phyloP scores from a whole-genome alignment of 2,329 filamentous ascomycete species.

The Fusarium albosuccineum region DNA sequence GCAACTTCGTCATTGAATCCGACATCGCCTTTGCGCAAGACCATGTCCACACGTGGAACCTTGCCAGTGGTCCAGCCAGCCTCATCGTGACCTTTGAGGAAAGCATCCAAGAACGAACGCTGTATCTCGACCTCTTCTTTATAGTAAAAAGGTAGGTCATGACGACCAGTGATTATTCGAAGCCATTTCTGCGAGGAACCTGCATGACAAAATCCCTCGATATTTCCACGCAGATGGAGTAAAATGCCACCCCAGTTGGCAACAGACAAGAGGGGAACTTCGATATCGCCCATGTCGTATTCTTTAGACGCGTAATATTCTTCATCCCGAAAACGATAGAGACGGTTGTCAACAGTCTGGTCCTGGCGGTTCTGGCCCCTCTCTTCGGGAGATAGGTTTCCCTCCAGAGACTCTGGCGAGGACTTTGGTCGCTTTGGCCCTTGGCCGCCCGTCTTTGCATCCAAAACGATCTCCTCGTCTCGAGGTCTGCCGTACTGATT shows the following conservation, averaged over 20 bases:
- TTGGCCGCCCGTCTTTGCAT: not conserved
- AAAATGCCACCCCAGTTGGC: conserved; percentile 80
- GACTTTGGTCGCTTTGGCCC: not conserved
- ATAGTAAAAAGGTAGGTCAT: conserved; percentile 81
- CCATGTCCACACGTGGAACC: conserved; percentile 70
- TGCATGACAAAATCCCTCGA: conserved; percentile 73
- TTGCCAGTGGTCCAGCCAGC: conserved; percentile 72
- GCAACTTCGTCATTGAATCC: conserved; percentile 74
- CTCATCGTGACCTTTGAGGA: conserved; percentile 75
- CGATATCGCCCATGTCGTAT: conserved; percentile 73
- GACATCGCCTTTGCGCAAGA: conserved; percentile 74
- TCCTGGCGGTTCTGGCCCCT: conserved; percentile 64
- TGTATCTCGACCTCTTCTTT: conserved; percentile 76
- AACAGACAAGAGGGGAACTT: conserved; percentile 75
- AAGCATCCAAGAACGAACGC: conserved; percentile 76
- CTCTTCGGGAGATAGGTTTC: conserved; percentile 70
- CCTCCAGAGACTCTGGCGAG: not conserved
- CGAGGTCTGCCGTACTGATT: conserved; percentile 75
- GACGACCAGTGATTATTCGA: conserved; percentile 76
- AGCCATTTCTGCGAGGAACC: conserved; percentile 77
- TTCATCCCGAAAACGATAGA: conserved; percentile 71
- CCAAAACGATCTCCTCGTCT: conserved; percentile 1
- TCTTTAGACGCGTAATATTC: conserved; percentile 75
- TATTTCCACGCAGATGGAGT: conserved; percentile 76
- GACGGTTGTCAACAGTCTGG: conserved; percentile 60